Percentiles rank a stretch among this genome's conserved stretches.
Evolutionary conservation across 441 rosid species (phyloP).

Genomic region (Daphne laureola): DNA sequence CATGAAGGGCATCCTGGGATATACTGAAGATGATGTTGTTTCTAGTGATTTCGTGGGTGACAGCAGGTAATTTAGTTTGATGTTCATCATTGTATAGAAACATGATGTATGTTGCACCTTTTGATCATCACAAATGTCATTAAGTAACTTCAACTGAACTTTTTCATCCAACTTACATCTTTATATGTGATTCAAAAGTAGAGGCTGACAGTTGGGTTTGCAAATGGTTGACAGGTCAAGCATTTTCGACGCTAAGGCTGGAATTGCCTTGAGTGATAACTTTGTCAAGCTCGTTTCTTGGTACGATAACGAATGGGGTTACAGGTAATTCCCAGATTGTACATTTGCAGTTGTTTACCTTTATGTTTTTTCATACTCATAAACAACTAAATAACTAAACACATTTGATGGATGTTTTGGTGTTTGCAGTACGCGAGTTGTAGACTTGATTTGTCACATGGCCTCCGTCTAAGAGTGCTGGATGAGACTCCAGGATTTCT

Average conservation of each 20-base stretch:
- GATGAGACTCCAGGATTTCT: no score
- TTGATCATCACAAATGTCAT: no score
- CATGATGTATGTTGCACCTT: neutral
- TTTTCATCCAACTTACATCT: no score
- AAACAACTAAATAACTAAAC: no score
- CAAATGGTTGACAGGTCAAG: conserved; percentile 38
- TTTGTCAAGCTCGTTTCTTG: conserved; percentile 52
- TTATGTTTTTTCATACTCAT: no score
- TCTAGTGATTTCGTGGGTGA: conserved; percentile 51
- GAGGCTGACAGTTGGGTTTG: neutral
- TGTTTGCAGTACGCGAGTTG: conserved; percentile 43
- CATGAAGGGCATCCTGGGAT: conserved; percentile 62
- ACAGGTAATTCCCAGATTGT: conserved; percentile 32
- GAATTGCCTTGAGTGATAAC: conserved; percentile 45
- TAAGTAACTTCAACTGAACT: no score
- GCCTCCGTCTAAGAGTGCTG: conserved; percentile 14
- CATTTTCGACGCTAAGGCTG: conserved; percentile 67
- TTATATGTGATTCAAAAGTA: no score
- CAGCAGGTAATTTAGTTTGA: conserved; percentile 26
- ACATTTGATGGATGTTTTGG: no score
- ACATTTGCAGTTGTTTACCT: no score
- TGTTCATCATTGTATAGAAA: neutral
- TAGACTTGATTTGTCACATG: conserved; percentile 48
- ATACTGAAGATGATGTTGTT: conserved; percentile 54
- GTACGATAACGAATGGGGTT: conserved; percentile 65